Percentiles rank a stretch among this genome's conserved stretches.
These are phyloP conservation scores for Pelagophyceae sp. DNA, from an alignment of 352 stramenopile genomes.

Conservation along the genomic window DNA sequence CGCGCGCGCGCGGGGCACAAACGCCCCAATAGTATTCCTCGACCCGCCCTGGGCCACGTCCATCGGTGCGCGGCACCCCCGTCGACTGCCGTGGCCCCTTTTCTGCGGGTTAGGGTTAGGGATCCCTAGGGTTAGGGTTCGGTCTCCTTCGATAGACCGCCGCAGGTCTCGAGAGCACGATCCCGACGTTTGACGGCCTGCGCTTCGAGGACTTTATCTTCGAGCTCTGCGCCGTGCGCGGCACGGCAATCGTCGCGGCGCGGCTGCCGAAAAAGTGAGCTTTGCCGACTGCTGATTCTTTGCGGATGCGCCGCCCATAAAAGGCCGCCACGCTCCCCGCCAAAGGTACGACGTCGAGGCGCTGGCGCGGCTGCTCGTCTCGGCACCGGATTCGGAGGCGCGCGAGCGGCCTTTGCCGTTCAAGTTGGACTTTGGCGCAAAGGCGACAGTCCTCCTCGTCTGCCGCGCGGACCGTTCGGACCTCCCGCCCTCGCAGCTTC, in stretches of 20 bases:
- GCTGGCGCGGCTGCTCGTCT: background rate
- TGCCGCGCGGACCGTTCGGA: background rate
- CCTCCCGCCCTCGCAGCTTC: background rate
- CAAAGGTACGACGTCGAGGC: background rate
- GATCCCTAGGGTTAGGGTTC: no score
- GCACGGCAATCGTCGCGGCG: background rate
- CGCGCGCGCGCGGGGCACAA: no score
- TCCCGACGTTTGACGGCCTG: background rate
- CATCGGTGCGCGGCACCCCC: no score
- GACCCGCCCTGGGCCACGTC: background rate
- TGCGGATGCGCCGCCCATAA: no score
- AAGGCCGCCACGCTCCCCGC: no score
- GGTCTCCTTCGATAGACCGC: no score
- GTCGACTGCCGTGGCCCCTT: no score
- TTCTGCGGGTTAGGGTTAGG: no score
- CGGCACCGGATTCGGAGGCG: no score
- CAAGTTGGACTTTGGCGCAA: background rate
- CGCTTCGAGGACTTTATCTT: background rate
- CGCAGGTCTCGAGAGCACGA: background rate
- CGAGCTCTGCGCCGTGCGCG: background rate
- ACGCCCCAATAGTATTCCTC: no score
- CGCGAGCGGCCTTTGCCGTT: background rate
- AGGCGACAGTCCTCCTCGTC: background rate
- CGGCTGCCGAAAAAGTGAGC: background rate
- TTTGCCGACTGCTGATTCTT: no score